phyloP scores from a whole-genome alignment of 2,329 filamentous ascomycete genomes.

The Claviceps digitariae region DNA sequence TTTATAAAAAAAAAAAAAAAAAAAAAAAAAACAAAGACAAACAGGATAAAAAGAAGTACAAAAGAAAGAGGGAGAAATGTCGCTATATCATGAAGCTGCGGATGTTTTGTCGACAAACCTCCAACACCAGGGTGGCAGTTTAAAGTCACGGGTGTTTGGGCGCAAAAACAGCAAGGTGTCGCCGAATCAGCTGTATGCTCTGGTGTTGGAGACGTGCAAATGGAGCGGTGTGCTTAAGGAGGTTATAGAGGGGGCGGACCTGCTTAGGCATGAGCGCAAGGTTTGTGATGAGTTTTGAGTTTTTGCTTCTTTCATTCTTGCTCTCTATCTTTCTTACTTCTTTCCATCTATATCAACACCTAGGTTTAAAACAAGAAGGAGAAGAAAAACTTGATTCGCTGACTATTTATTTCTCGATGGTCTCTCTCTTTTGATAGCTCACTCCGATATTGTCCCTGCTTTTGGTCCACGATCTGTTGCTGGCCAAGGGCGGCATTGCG shows the following conservation, averaged over 20 bases:
- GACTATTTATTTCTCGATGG: background rate
- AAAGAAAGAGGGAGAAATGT: constrained; percentile 44
- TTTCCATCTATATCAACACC: too few species aligned
- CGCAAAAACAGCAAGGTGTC: constrained; percentile 63
- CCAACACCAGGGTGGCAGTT: constrained; percentile 49
- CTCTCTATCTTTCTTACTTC: background rate
- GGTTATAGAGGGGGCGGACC: constrained; percentile 67
- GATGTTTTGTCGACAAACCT: constrained; percentile 47
- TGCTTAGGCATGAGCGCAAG: constrained; percentile 74
- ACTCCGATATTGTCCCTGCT: constrained; percentile 69
- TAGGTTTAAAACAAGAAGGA: too few species aligned
- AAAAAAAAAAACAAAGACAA: too few species aligned
- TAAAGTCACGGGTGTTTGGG: constrained; percentile 75
- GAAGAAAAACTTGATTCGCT: background rate
- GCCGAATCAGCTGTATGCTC: constrained; percentile 71
- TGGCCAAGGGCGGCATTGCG: constrained; percentile 70
- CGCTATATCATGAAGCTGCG: constrained; percentile 86
- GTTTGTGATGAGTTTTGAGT: constrained; percentile 30
- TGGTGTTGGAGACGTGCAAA: constrained; percentile 78
- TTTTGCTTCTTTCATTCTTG: background rate
- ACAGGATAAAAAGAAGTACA: too few species aligned
- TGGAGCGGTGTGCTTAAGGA: constrained; percentile 80
- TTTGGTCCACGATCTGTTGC: constrained; percentile 72
- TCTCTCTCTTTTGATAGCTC: constrained; percentile 49
- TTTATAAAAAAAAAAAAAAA: too few species aligned